Conservation (phyloP, 208 protist genomes). For the Trypanosoma boissoni region DNA sequence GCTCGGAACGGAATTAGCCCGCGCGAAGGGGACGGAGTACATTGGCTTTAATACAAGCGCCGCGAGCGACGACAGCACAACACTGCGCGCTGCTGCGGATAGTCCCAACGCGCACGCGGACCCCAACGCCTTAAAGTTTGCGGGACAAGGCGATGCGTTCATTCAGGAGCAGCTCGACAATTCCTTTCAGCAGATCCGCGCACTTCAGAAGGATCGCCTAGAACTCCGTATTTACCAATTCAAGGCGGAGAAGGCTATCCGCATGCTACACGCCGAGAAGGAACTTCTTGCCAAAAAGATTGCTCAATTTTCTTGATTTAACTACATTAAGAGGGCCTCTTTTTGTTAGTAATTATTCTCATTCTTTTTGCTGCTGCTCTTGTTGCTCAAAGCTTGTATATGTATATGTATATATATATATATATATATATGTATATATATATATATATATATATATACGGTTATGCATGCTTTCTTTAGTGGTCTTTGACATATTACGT, state of each 20-base stretch:
- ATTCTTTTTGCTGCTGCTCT: no score
- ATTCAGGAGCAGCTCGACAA: constrained; percentile 35
- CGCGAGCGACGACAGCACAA: constrained; percentile 2
- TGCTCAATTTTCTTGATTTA: neutral
- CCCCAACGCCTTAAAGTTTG: neutral
- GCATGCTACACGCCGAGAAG: constrained; percentile 68
- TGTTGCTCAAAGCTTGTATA: no score
- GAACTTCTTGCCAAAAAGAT: constrained; percentile 20
- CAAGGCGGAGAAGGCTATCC: constrained; percentile 72
- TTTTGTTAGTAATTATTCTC: neutral
- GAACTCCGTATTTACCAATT: constrained; percentile 76
- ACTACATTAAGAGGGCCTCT: neutral
- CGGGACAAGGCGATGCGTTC: constrained; percentile 14
- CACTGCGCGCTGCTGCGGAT: constrained; percentile 7
- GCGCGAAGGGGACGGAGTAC: constrained; percentile 79
- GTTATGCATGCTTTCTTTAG: no score
- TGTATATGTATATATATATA: no score
- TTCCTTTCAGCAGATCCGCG: constrained; percentile 37
- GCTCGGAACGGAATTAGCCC: constrained; percentile 48
- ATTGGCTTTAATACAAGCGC: constrained; percentile 40
- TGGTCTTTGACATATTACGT: no score
- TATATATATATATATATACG: no score
- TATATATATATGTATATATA: no score
- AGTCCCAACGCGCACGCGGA: neutral
- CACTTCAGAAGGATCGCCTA: constrained; percentile 46